Evolutionary conservation across 495 filamentous ascomycete genomes (phyloP).

Genomic region (Bacidia rubella): DNA sequence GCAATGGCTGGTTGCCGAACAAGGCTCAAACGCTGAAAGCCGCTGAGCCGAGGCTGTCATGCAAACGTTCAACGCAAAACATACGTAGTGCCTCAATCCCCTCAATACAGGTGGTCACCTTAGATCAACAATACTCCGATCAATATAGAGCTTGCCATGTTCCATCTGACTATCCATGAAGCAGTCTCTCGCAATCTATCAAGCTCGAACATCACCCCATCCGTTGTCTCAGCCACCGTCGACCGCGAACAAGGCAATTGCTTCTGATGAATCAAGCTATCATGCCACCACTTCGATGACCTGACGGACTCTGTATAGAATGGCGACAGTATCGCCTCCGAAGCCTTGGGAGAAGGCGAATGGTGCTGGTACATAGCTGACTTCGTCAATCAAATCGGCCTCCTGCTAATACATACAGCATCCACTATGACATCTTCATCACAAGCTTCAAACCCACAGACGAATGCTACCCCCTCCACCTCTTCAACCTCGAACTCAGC

Average conservation of each 20-base stretch:
- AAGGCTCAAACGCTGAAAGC: background rate
- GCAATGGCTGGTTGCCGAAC: background rate
- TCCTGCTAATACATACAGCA: background rate
- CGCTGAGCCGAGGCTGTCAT: background rate
- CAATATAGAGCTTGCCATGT: too few relatives aligned
- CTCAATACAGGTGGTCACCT: too few relatives aligned
- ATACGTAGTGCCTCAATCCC: too few relatives aligned
- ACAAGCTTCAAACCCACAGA: slow-evolving; percentile 21
- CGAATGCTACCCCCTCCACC: slow-evolving; percentile 28
- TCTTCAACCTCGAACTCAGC: slow-evolving; percentile 29
- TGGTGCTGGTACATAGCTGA: slow-evolving; percentile 38
- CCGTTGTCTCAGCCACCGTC: too few relatives aligned
- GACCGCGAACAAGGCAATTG: too few relatives aligned
- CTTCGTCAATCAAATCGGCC: background rate
- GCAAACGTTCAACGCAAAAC: background rate
- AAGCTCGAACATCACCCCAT: too few relatives aligned
- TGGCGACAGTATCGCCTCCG: slow-evolving; percentile 58
- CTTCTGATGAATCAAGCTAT: background rate
- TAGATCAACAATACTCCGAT: too few relatives aligned
- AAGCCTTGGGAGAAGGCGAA: slow-evolving; percentile 91
- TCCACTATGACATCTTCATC: slow-evolving; percentile 11
- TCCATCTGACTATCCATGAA: too few relatives aligned
- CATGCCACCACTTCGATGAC: background rate
- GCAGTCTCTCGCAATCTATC: too few relatives aligned
- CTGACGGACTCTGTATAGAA: background rate